Evolutionary conservation across 805 yeast genomes (phyloP).

Genomic region (Zygoascus bituminiphila): DNA sequence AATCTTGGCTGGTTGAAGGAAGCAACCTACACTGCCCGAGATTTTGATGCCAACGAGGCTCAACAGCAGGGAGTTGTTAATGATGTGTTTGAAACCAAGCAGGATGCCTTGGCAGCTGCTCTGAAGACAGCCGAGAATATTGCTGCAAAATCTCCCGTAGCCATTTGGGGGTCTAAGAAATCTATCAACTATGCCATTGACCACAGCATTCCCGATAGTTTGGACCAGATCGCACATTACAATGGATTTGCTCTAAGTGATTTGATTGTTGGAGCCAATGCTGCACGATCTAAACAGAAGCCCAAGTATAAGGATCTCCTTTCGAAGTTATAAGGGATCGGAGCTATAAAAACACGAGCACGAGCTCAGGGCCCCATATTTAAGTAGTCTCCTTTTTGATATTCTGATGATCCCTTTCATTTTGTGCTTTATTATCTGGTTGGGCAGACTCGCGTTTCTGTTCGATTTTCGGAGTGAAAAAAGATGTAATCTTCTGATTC

Average conservation of each 20-base stretch:
- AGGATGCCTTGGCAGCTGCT: slow-evolving; percentile 44
- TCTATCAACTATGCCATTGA: slow-evolving; percentile 39
- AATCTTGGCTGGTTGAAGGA: slow-evolving; percentile 53
- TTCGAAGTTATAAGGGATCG: background rate
- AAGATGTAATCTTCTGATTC: slow-evolving; percentile 1
- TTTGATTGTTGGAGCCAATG: slow-evolving; percentile 25
- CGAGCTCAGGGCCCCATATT: too few species aligned
- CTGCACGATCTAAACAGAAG: slow-evolving; percentile 23
- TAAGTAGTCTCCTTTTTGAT: background rate
- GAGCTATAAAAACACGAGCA: too few species aligned
- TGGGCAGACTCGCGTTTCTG: too few species aligned
- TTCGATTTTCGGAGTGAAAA: background rate
- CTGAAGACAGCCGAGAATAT: slow-evolving; percentile 41
- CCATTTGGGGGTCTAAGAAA: slow-evolving; percentile 56
- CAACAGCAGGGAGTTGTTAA: slow-evolving; percentile 47
- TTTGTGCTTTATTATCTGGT: background rate
- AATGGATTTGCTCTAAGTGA: slow-evolving; percentile 37
- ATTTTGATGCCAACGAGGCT: slow-evolving; percentile 50
- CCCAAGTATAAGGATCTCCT: slow-evolving; percentile 17
- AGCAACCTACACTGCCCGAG: slow-evolving; percentile 52
- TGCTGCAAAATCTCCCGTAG: slow-evolving; percentile 44
- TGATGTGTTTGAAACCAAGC: slow-evolving; percentile 38
- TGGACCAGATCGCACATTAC: slow-evolving; percentile 45
- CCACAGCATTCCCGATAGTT: slow-evolving; percentile 38
- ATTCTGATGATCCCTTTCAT: background rate